Conservation (phyloP, 1,139 yeast species). For the Hemisphaericaspora subhashii region DNA sequence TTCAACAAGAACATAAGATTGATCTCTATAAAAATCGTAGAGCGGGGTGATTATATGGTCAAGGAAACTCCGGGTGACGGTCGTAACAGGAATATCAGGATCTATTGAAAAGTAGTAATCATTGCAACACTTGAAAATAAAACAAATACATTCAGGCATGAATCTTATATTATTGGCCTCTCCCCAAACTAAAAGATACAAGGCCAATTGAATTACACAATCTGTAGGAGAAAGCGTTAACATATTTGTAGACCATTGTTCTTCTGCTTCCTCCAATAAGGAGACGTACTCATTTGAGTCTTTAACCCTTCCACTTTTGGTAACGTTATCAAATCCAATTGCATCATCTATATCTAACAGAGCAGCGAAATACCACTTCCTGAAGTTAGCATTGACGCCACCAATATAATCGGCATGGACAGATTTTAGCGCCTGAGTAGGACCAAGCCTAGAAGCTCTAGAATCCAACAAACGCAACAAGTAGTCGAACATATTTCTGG, state of each 20-base stretch:
- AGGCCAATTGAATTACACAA: constrained; percentile 62
- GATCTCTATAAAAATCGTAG: constrained; percentile 60
- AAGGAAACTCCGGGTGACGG: constrained; percentile 41
- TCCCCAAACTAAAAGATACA: constrained; percentile 82
- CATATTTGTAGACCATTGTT: constrained; percentile 71
- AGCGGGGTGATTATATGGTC: constrained; percentile 76
- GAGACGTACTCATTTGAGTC: constrained; percentile 38
- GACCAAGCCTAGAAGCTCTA: constrained; percentile 63
- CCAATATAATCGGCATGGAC: constrained; percentile 81
- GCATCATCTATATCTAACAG: constrained; percentile 84
- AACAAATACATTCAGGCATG: constrained; percentile 84
- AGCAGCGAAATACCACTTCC: constrained; percentile 96
- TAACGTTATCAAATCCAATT: constrained; percentile 65
- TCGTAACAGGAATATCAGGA: constrained; percentile 23
- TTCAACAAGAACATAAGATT: constrained; percentile 43
- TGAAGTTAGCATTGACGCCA: constrained; percentile 86
- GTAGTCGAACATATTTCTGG: constrained; percentile 66
- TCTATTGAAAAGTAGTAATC: constrained; percentile 59
- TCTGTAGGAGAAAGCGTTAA: constrained; percentile 50
- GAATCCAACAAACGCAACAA: constrained; percentile 64
- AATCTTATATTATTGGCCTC: constrained; percentile 83
- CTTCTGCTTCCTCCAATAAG: constrained; percentile 67
- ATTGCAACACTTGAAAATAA: constrained; percentile 73
- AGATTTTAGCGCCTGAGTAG: constrained; percentile 54
- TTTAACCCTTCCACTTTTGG: constrained; percentile 35